A percentile compares a stretch with the other conserved stretches of the same genome.
Conservation (phyloP, 2,329 filamentous ascomycete species). For the Fusarium tricinctum region DNA sequence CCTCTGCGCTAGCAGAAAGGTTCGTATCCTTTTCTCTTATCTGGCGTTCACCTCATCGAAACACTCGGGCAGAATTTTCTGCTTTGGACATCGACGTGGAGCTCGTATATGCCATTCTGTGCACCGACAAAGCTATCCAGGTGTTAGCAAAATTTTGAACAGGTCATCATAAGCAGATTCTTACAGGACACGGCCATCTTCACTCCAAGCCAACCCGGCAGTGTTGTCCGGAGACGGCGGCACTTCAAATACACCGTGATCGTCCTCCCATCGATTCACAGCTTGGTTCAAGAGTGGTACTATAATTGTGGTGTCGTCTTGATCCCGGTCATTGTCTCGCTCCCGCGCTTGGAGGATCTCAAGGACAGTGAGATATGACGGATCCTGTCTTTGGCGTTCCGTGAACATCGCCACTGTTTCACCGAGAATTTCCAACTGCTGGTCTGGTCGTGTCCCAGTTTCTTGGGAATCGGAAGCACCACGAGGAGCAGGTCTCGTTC, state of each 20-base stretch:
- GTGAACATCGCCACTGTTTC: conserved; percentile 56
- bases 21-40: conserved; percentile 1
- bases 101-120: conserved; percentile 82
- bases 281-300: conserved; percentile 57
- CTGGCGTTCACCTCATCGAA: conserved; percentile 62
- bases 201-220: conserved; percentile 73
- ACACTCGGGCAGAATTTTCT: conserved; percentile 72
- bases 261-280: conserved; percentile 57
- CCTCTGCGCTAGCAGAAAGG: conserved; percentile 18
- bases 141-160: conserved; percentile 33
- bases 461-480: conserved; percentile 47
- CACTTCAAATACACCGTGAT: conserved; percentile 60
- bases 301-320: conserved; percentile 56
- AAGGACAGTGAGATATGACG: conserved; percentile 55
- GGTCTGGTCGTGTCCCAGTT: conserved; percentile 48
- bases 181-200: conserved; percentile 71
- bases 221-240: conserved; percentile 69
- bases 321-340: conserved; percentile 51
- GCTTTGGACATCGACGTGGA: conserved; percentile 73
- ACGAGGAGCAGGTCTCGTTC: conserved; percentile 52
- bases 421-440: conserved; percentile 54
- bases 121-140: conserved; percentile 70
- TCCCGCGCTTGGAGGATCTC: conserved; percentile 57
- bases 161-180: conserved; percentile 43
- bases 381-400: conserved; percentile 55